phyloP scores from a whole-genome alignment of 345 rosid species.

The Boechera divaricarpa region DNA sequence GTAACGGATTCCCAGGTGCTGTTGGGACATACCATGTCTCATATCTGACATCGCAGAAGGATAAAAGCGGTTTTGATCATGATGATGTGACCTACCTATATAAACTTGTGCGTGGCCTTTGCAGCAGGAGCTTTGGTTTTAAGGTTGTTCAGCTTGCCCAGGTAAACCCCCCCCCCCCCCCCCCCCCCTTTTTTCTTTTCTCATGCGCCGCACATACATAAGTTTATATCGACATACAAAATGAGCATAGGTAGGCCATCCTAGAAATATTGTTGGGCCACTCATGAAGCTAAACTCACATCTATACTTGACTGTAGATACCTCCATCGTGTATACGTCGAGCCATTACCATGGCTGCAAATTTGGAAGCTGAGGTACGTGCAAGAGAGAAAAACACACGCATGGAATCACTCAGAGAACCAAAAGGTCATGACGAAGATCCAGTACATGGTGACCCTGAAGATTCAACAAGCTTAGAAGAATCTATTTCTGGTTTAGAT shows the following conservation, averaged over 20 bases:
- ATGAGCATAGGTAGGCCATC: neutral
- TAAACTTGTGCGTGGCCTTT: conserved; percentile 84
- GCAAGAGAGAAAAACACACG: conserved; percentile 46
- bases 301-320: conserved; percentile 53
- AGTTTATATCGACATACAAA: neutral
- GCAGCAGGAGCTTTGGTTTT: conserved; percentile 85
- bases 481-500: conserved; percentile 41
- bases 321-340: conserved; percentile 74
- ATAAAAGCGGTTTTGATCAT: conserved; percentile 43
- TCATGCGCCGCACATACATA: neutral
- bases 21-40: conserved; percentile 88
- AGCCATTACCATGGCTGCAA: conserved; percentile 72
- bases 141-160: conserved; percentile 93
- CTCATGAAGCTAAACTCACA: conserved; percentile 29
- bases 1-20: conserved; percentile 56
- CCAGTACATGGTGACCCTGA: conserved; percentile 23
- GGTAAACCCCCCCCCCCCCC: conserved; percentile 49
- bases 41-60: conserved; percentile 63
- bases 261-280: neutral
- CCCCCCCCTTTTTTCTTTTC: too few relatives aligned
- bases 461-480: conserved; percentile 40
- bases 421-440: conserved; percentile 33
- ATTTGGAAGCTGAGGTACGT: conserved; percentile 63
- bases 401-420: conserved; percentile 29
- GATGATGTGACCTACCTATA: conserved; percentile 87